A percentile compares a stretch with the other conserved stretches of the same genome.
Evolutionary conservation across 352 stramenopile species (phyloP).

Genomic region (Phytopythium mirpurense): DNA sequence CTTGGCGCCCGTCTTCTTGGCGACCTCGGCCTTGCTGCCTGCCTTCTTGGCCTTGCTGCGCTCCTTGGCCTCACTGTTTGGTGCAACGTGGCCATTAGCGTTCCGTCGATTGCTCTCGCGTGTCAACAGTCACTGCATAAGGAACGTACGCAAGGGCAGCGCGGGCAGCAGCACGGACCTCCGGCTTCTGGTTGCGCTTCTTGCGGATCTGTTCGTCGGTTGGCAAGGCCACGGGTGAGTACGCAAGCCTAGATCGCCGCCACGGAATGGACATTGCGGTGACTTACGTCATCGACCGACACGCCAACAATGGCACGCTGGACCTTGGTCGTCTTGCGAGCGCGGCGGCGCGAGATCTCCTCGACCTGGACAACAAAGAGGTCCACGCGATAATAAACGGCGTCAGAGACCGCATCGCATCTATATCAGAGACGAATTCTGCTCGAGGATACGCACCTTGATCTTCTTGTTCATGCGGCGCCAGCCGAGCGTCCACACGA

Average conservation of each 20-base stretch:
- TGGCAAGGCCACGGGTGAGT: background rate
- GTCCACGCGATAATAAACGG: conserved; percentile 3
- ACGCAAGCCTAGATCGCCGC: background rate
- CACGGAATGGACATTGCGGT: background rate
- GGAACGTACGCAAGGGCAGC: conserved; percentile 89
- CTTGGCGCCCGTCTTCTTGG: conserved; percentile 55
- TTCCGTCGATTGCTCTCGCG: background rate
- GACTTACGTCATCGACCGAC: conserved; percentile 90
- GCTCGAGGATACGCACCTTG: conserved; percentile 63
- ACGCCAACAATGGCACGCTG: conserved; percentile 96
- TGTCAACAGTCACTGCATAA: background rate
- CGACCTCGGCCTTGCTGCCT: conserved; percentile 48
- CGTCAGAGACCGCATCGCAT: background rate
- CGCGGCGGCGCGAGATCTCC: conserved; percentile 76
- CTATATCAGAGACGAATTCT: background rate
- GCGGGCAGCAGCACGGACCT: conserved; percentile 87
- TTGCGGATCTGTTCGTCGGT: conserved; percentile 88
- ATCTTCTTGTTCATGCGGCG: conserved; percentile 99
- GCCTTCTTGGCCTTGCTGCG: conserved; percentile 86
- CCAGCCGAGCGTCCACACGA: conserved; percentile 98
- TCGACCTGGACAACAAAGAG: conserved; percentile 37
- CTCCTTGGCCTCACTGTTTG: conserved; percentile 70
- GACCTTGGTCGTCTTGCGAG: conserved; percentile 94
- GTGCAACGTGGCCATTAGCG: background rate
- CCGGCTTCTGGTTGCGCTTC: conserved; percentile 95